Conservation (phyloP, 2,329 filamentous ascomycete species). For the Neonectria magnoliae region DNA sequence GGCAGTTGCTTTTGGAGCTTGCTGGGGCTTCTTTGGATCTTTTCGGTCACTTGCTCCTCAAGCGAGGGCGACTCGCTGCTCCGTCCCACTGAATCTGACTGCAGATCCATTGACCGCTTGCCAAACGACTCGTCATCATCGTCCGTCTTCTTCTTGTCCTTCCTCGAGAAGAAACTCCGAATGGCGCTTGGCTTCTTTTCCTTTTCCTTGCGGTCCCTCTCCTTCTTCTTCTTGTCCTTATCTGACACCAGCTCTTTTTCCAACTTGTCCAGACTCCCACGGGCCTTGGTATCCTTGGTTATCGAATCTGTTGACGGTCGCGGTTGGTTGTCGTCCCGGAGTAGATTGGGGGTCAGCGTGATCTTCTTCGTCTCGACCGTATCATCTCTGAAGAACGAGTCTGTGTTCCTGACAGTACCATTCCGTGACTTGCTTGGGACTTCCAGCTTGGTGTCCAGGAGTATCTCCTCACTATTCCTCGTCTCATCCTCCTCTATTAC, state of each 20-base stretch:
- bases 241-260: constrained; percentile 67
- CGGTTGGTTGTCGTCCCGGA: constrained; percentile 79
- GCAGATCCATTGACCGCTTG: constrained; percentile 69
- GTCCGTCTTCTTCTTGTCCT: constrained; percentile 68
- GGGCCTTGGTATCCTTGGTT: constrained; percentile 62
- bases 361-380: constrained; percentile 97
- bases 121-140: constrained; percentile 70
- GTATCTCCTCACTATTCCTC: constrained; percentile 72
- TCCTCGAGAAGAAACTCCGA: constrained; percentile 70
- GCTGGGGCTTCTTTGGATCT: constrained; percentile 66
- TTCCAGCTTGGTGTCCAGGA: constrained; percentile 65
- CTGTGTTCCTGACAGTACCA: constrained; percentile 87
- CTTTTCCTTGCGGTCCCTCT: constrained; percentile 79
- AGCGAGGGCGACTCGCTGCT: constrained; percentile 52
- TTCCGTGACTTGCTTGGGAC: constrained; percentile 76
- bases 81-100: constrained; percentile 48
- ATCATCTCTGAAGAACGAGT: constrained; percentile 98
- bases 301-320: constrained; percentile 60
- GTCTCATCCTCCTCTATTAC: constrained; percentile 49
- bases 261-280: constrained; percentile 78
- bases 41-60: constrained; percentile 60
- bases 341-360: constrained; percentile 89
- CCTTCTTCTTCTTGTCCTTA: constrained; percentile 79
- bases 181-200: constrained; percentile 67
- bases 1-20: constrained; percentile 78